Evolutionary conservation across 306 rosid species (phyloP), one percentile per base, ranked within the genome.

Genomic region (Sicyos baderoa): DNA sequence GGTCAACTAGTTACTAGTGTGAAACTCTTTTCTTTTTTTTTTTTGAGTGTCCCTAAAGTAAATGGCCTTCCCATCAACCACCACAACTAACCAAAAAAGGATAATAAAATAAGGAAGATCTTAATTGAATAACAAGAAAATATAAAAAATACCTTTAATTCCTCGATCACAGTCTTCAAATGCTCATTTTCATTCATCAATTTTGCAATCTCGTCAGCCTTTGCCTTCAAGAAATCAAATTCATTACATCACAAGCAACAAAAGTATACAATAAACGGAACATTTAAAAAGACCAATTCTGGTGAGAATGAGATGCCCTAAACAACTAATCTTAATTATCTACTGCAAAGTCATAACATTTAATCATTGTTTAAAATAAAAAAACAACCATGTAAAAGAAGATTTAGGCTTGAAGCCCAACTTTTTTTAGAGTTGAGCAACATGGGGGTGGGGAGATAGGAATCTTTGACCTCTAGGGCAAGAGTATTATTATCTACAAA

Each of bases 181-280:
- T 88, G 96, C 81, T 94, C 99, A 77, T 88, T 94, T 79, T 94
- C 99, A 77, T 90, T 90, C 97, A 90, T 94, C 80, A 94, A 63
- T 81, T 82, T 94, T 21, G 97, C 96, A 67, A 94, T 94, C 73
- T 94, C 99, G 51, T 90, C 97, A 62, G 99, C 99, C 81, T 94
- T 94, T 72, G 95, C 96, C 99, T 94, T 85, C 44, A 66, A 76
- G 74, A 68, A 53, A 27, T 25, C 51, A 65, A 16, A 56, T 15
- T 22, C 19, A 45, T 7, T 3, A 66, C 42, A 18, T 50, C 42
- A 42, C 12, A 55, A 50, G 63, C 47, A 17, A 52, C 21, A 62
- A 61, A 76, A n/a, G 68, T 6, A 55, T 54, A 35, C 23, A 22
- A 47, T 22, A 18, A 63, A 65, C 73, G 13, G 29, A 65, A 66